Evolutionary conservation across 208 protist genomes (phyloP).

Genomic region (Wallacemonas collosoma): DNA sequence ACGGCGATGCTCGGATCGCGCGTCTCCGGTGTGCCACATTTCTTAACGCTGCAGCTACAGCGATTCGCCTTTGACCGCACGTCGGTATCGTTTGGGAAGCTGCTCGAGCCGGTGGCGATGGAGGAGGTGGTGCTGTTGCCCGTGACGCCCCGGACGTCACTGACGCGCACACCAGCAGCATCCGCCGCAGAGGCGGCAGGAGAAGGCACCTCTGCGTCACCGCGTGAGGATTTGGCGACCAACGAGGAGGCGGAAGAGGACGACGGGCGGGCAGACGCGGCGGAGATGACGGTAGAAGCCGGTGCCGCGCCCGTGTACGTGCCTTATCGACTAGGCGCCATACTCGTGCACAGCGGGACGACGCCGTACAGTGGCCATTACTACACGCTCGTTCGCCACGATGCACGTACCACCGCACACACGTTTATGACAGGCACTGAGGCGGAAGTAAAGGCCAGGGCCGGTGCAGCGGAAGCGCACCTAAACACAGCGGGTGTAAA

Average conservation of each 20-base stretch:
- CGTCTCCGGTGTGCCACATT: constrained; percentile 38
- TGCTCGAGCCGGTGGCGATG: constrained; percentile 48
- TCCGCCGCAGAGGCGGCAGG: too few species aligned
- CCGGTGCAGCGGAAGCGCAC: too few species aligned
- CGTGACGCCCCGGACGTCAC: constrained; percentile 15
- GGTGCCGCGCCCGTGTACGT: constrained; percentile 23
- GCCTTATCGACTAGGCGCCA: constrained; percentile 48
- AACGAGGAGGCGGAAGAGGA: constrained; percentile 12
- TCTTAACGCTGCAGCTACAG: constrained; percentile 63
- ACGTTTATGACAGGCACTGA: neutral
- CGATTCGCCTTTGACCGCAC: constrained; percentile 55
- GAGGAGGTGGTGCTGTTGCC: constrained; percentile 57
- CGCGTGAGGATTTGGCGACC: constrained; percentile 11
- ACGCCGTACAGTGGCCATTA: constrained; percentile 69
- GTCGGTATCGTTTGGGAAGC: constrained; percentile 42
- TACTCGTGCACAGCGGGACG: constrained; percentile 74
- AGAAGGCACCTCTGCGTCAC: too few species aligned
- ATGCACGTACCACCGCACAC: neutral
- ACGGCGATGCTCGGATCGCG: neutral
- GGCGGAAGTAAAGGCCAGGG: neutral
- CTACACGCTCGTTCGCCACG: constrained; percentile 40
- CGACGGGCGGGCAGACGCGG: neutral
- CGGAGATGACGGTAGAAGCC: neutral
- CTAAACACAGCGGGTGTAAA: too few species aligned
- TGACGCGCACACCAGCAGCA: neutral